phyloP scores from a whole-genome alignment of 106 monocot genomes.

The Xerophyta viscosa region DNA sequence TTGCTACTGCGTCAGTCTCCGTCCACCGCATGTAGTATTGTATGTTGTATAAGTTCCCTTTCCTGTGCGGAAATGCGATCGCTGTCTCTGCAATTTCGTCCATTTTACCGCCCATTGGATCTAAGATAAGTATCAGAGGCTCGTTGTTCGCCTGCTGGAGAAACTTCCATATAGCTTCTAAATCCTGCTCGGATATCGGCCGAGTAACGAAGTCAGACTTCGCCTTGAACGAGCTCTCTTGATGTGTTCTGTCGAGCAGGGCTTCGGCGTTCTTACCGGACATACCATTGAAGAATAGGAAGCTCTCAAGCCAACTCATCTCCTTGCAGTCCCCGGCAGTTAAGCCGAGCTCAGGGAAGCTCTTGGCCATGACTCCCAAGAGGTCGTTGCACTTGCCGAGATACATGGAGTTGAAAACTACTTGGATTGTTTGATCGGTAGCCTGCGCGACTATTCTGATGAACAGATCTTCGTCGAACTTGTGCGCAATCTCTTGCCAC shows the following conservation, averaged over 20 bases:
- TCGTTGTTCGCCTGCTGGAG: constrained; percentile 1
- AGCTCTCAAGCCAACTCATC: constrained; percentile 31
- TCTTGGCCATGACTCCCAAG: constrained; percentile 13
- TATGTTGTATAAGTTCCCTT: constrained; percentile 16
- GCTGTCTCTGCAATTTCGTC: constrained; percentile 7
- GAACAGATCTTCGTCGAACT: constrained; percentile 11
- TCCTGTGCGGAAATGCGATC: constrained; percentile 24
- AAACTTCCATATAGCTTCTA: constrained; percentile 9
- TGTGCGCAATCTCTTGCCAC: constrained; percentile 8
- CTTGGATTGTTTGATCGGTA: constrained; percentile 12
- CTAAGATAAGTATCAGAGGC: constrained; percentile 3
- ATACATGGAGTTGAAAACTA: constrained; percentile 18
- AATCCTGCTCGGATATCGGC: neutral
- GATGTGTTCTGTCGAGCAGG: neutral
- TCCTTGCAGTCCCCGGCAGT: constrained; percentile 20
- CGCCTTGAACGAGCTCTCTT: constrained; percentile 7
- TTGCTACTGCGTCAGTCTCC: neutral
- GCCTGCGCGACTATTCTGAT: constrained; percentile 6
- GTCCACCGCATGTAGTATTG: constrained; percentile 11
- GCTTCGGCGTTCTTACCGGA: neutral
- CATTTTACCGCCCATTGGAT: constrained; percentile 23
- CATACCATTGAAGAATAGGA: constrained; percentile 5
- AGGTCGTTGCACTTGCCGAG: constrained; percentile 15
- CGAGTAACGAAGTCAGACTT: constrained; percentile 15
- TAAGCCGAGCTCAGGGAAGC: constrained; percentile 31